Conservation (phyloP, 345 rosid genomes). For the Arabidopsis arenosa region DNA sequence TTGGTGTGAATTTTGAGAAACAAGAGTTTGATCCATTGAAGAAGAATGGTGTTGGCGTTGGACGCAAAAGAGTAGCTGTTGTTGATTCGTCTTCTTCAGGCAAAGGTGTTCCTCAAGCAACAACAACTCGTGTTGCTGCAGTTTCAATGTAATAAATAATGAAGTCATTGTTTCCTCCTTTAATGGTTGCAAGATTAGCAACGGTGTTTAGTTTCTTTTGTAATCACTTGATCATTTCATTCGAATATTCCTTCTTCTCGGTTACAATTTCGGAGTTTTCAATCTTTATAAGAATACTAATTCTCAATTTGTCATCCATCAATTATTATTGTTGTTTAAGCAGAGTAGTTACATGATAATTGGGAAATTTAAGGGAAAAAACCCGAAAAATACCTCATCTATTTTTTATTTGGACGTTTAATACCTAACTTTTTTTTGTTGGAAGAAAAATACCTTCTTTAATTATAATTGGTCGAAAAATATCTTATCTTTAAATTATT, state of each 20-base stretch:
- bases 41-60: conserved; percentile 49
- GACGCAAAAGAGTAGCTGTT: conserved; percentile 41
- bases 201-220: conserved; percentile 25
- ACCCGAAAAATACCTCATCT: too few species aligned
- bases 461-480: too few species aligned
- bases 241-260: conserved; percentile 9
- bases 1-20: conserved; percentile 43
- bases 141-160: conserved; percentile 28
- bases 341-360: too few species aligned
- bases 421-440: too few species aligned
- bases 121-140: conserved; percentile 43
- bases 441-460: too few species aligned
- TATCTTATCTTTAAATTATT: too few species aligned
- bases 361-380: too few species aligned
- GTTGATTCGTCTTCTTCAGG: conserved; percentile 35
- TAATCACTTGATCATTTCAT: conserved; percentile 25
- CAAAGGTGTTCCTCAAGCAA: conserved; percentile 19
- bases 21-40: conserved; percentile 46
- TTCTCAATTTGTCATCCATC: neutral
- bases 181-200: conserved; percentile 27
- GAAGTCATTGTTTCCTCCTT: conserved; percentile 23
- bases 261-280: neutral
- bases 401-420: too few species aligned
- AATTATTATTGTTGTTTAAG: neutral
- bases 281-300: neutral